Percentiles rank a stretch among this genome's conserved stretches.
Conservation (phyloP, 2,329 filamentous ascomycete genomes). For the Phialemoniopsis sp. region DNA sequence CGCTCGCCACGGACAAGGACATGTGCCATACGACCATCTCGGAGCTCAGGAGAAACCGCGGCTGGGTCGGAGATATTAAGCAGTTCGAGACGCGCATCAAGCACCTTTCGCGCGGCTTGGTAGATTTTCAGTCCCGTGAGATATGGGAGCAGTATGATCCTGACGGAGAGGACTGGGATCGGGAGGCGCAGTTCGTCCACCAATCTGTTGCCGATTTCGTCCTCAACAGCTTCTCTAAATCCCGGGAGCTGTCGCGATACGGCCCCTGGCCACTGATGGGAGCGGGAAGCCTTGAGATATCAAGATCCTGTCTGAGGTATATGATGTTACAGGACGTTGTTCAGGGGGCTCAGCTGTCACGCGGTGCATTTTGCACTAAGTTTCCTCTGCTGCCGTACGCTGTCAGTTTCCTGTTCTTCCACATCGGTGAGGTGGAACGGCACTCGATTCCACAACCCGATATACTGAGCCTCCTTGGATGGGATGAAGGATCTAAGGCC, state of each 20-base stretch:
- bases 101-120: neutral
- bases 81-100: neutral
- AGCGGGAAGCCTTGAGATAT: neutral
- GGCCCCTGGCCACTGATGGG: neutral
- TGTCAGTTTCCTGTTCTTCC: neutral
- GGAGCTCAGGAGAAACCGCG: neutral
- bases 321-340: neutral
- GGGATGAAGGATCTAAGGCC: neutral
- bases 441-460: neutral
- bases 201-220: neutral
- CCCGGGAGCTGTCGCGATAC: neutral
- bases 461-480: neutral
- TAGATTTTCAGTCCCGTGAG: neutral
- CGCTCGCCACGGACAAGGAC: neutral
- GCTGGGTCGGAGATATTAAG: neutral
- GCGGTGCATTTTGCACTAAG: neutral
- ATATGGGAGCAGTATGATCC: neutral
- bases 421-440: neutral
- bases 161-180: neutral
- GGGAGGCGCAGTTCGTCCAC: neutral
- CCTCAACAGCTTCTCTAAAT: neutral
- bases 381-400: neutral
- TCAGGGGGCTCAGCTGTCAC: neutral
- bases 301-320: neutral
- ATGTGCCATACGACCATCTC: neutral